Evolutionary conservation across 768 basidiomycete species (phyloP), one percentile per base, ranked within the genome.

Genomic region (Agrocybe chaxingu): DNA sequence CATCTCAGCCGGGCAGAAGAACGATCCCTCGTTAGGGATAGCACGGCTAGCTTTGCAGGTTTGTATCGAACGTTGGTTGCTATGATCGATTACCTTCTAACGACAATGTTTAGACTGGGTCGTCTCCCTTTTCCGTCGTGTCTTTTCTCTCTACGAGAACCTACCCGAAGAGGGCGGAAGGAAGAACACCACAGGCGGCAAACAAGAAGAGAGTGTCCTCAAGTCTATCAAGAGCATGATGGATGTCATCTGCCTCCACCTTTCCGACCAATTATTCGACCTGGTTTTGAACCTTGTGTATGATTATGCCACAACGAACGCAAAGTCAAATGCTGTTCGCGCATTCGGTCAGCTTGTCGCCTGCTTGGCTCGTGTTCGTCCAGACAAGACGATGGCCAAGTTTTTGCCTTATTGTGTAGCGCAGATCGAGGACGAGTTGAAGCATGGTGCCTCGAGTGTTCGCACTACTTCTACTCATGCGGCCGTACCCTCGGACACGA

Each of bases 81-180:
- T 3, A 18, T 10, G 7, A 45, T 51, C 33, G 41, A 44, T 33
- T 45, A 19, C 42, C 30, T 13, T 10, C 7, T 32, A 24, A 24
- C 24, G 24, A 5, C 5, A 5, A 3, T 24, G 41, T 52, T 9
- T 52, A 90, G 91, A 89, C 61, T 92, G 91, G 90, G 84, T 92
- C 9, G 78, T 78, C 0, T 82, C 85, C 16, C 78, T 92, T 30
- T 85, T 92, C 60, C 76, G 88, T 11, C 81, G 90, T 8, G 81
- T 92, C 45, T 74, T 92, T 46, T 81, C 89, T 1, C 70, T 98
- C 13, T 95, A 88, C 62, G 91, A 94, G 70, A 95, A 96, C 62
- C 72, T 98, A 4, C 95, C 95, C 0, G 96, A 98, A 65, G 95
- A 96, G 68, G 93, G 91, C 8, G 96, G 96, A 4, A 84, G 82